Percentiles rank a stretch among this genome's conserved stretches.
Conservation (phyloP, 805 yeast species). For the Starmerella bombicola region DNA sequence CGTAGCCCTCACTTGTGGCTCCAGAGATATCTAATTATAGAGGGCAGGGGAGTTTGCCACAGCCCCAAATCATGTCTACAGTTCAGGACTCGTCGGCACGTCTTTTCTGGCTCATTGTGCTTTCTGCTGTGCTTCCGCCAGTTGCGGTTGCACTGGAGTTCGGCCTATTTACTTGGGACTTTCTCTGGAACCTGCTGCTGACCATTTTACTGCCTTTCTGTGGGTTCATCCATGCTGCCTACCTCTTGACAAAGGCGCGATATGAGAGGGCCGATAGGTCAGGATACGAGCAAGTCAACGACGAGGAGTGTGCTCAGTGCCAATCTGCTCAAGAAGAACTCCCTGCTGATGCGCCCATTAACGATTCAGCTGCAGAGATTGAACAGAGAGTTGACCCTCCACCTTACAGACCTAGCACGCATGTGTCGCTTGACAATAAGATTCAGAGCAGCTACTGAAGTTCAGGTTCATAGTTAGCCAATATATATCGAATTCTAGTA, state of each 20-base stretch:
- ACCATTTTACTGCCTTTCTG: slow-evolving; percentile 12
- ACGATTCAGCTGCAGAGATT: background rate
- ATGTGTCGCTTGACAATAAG: slow-evolving; percentile 5
- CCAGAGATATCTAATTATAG: no score
- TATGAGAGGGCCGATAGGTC: slow-evolving; percentile 3
- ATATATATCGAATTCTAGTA: no score
- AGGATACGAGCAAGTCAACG: slow-evolving; percentile 7
- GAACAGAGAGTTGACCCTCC: slow-evolving; percentile 1
- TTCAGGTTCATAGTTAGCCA: no score
- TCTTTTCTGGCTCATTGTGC: slow-evolving; percentile 18
- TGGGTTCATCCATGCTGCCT: slow-evolving; percentile 17
- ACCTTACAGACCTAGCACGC: background rate
- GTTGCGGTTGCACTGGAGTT: slow-evolving; percentile 12
- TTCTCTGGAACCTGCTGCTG: slow-evolving; percentile 9
- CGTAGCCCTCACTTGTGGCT: no score
- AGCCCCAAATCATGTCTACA: background rate
- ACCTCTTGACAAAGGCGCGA: slow-evolving; percentile 10
- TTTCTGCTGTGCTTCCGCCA: slow-evolving; percentile 14
- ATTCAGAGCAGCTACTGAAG: slow-evolving; percentile 2
- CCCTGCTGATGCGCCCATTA: background rate
- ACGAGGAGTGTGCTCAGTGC: background rate
- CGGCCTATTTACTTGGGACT: slow-evolving; percentile 9
- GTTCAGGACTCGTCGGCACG: slow-evolving; percentile 12
- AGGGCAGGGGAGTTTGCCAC: no score
- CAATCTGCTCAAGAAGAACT: background rate